Evolutionary conservation across 208 protist genomes (phyloP), one percentile per base, ranked within the genome.

Genomic region (Novymonas esmeraldas): DNA sequence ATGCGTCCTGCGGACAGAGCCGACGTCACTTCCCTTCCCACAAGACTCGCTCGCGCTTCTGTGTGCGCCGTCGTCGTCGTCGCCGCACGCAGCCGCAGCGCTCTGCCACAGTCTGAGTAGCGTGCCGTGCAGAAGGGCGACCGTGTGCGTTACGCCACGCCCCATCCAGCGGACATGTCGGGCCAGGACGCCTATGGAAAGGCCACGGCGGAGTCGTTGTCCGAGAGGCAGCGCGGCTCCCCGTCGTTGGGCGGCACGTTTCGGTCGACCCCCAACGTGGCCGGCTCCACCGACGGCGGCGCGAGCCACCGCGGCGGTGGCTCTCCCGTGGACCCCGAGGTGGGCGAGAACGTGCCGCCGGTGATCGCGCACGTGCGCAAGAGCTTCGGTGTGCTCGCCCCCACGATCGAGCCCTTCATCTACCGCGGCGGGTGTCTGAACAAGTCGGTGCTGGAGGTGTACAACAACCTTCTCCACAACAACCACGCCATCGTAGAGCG

Each of bases 301-400:
- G 20, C 20, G 42, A 28, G 6, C 16, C 20, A 7, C 7, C 31
- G 44, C 16, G 61, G 28, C 13, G 41, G 34, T 4, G 22, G 29
- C 6, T n/a, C 51, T 26, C 36, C 36, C 2, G 36, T 42, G 18
- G 72, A 70, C 48, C 44, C 58, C 38, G 52, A 54, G n/a, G 36
- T 26, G 41, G 68, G n/a, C 20, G 75, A 73, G 44, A 61, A 78
- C 55, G 67, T 72, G 42, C 81, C 84, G 29, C 54, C 33, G 6
- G 71, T 79, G 11, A 67, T 94, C 48, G 54, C 50, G 57, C 80
- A 94, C 46, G 73, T 94, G 22, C 78, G 76, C 7, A 70, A 85
- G 51, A 79, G 84, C 54, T 94, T 94, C 62, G 82, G 83, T 50
- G 44, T 80, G 2, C 46, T 92, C 50, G 67, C 84, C 16, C 60